Evolutionary conservation across 2,329 filamentous ascomycete species (phyloP).

Genomic region (Pyrenophora seminiperda): DNA sequence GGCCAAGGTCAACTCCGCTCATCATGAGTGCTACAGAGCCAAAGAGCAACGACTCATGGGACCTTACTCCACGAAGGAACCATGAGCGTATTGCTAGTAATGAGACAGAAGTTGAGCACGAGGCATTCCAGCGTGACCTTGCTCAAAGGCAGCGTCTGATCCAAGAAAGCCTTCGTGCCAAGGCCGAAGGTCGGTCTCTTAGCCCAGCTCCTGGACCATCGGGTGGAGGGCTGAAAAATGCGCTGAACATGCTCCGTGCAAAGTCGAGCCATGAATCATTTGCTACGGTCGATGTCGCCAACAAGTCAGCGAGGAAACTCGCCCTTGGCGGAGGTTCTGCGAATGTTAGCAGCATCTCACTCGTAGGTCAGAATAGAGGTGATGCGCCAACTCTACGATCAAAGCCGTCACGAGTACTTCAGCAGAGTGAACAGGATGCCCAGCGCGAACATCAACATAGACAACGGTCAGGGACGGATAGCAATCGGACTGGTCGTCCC

Average conservation of each 20-base stretch:
- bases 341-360: slow-evolving; percentile 47
- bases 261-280: slow-evolving; percentile 73
- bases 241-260: slow-evolving; percentile 66
- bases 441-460: slow-evolving; percentile 39
- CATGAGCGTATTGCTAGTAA: slow-evolving; percentile 58
- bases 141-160: slow-evolving; percentile 72
- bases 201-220: slow-evolving; percentile 39
- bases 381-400: slow-evolving; percentile 35
- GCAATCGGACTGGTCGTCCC: slow-evolving; percentile 36
- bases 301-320: slow-evolving; percentile 67
- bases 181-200: slow-evolving; percentile 58
- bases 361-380: slow-evolving; percentile 28
- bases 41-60: slow-evolving; percentile 46
- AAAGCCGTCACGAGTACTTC: slow-evolving; percentile 41
- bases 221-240: slow-evolving; percentile 57
- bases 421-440: slow-evolving; percentile 44
- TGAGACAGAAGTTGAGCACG: slow-evolving; percentile 61
- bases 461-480: slow-evolving; percentile 45
- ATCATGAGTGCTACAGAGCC: slow-evolving; percentile 17
- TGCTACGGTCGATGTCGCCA: slow-evolving; percentile 54
- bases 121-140: slow-evolving; percentile 75
- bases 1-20: slow-evolving; percentile 20
- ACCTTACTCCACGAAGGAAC: slow-evolving; percentile 54
- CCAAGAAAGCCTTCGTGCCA: slow-evolving; percentile 73
- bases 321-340: slow-evolving; percentile 56